These are phyloP conservation scores for Pseudotsuga menziesii DNA, from an alignment of 75 land plant genomes.

Conservation along the genomic window DNA sequence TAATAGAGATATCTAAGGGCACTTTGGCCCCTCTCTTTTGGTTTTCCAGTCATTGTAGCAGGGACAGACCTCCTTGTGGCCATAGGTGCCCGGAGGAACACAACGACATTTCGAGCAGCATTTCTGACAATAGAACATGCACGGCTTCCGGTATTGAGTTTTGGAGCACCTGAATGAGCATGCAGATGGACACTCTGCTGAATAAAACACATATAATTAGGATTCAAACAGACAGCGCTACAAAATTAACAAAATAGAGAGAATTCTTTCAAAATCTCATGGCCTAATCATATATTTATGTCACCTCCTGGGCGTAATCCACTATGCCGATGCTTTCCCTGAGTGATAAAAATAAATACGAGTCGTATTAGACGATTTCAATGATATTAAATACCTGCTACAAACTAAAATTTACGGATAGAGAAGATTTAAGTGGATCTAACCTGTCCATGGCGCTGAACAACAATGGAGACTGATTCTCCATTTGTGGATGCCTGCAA, in stretches of 20 bases:
- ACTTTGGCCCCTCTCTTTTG: slow-evolving; percentile 25
- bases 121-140: slow-evolving; percentile 23
- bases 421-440: neutral
- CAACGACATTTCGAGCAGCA: slow-evolving; percentile 32
- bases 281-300: neutral
- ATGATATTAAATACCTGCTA: neutral
- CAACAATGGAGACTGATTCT: neutral
- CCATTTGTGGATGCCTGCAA: neutral
- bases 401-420: neutral
- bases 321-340: neutral
- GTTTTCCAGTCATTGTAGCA: slow-evolving; percentile 36
- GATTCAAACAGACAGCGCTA: neutral
- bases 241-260: neutral
- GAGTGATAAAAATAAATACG: neutral
- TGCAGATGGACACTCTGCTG: slow-evolving; percentile 22
- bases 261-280: no score
- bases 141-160: slow-evolving; percentile 19
- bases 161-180: slow-evolving; percentile 26
- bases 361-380: neutral
- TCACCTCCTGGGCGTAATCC: slow-evolving; percentile 3
- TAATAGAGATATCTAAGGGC: slow-evolving; percentile 16
- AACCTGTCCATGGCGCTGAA: neutral
- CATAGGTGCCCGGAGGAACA: slow-evolving; percentile 33
- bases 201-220: neutral
- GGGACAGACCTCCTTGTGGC: slow-evolving; percentile 32